These are phyloP conservation scores for Venturia oleaginea DNA, from an alignment of 2,329 filamentous ascomycete species.

Conservation along the genomic window DNA sequence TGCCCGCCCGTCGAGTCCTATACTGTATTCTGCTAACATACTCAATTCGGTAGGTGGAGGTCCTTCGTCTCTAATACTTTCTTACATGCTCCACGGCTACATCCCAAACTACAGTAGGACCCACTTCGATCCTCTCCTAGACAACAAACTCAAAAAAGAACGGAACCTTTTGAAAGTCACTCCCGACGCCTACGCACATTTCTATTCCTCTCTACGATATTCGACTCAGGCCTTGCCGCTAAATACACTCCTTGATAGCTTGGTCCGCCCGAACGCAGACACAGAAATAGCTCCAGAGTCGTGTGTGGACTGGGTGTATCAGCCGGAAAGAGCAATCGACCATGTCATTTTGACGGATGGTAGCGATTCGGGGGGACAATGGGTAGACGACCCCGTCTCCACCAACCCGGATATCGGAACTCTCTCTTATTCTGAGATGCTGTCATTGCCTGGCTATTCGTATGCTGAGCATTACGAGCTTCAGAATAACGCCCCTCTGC, in stretches of 20 bases:
- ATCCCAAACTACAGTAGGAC: constrained; percentile 47
- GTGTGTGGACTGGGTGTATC: constrained; percentile 45
- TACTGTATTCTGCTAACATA: not conserved
- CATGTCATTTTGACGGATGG: constrained; percentile 48
- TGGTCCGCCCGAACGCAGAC: constrained; percentile 50
- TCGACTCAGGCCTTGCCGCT: constrained; percentile 52
- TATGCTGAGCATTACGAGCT: constrained; percentile 44
- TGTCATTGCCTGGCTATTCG: constrained; percentile 51
- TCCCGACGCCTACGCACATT: constrained; percentile 47
- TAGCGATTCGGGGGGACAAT: constrained; percentile 46
- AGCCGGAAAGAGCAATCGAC: constrained; percentile 41
- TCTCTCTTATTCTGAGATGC: constrained; percentile 53
- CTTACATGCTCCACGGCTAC: constrained; percentile 53
- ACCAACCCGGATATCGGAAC: constrained; percentile 49
- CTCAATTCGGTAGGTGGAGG: constrained; percentile 42
- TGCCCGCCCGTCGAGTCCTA: not conserved
- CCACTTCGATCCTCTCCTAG: constrained; percentile 49
- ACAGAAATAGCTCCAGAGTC: constrained; percentile 44
- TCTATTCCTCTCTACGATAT: constrained; percentile 50
- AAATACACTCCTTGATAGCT: constrained; percentile 51
- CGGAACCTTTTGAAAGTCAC: constrained; percentile 41
- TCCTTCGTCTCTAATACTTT: constrained; percentile 52
- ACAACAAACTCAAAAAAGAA: constrained; percentile 42
- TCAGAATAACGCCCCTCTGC: constrained; percentile 32
- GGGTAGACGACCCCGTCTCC: constrained; percentile 45